Percentiles rank a stretch among this genome's conserved stretches.
Conservation (phyloP, 2,329 filamentous ascomycete genomes). For the Penicillium sp. region DNA sequence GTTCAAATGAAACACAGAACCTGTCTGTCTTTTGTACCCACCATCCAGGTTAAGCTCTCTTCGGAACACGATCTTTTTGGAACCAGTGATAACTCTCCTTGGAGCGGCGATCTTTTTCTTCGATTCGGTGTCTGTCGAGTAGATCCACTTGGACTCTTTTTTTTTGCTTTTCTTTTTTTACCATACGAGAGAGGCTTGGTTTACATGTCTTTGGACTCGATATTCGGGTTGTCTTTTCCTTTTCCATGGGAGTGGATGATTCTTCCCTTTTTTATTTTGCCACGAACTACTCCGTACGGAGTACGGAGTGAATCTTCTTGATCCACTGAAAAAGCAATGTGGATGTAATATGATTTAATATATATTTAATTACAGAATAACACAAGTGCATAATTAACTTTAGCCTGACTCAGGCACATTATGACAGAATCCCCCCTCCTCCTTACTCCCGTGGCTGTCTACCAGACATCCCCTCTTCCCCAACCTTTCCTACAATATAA, state of each 20-base stretch:
- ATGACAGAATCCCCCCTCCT: constrained; percentile 11
- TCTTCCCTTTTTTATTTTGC: background rate
- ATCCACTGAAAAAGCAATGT: constrained; percentile 16
- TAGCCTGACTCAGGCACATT: constrained; percentile 25
- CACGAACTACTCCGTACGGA: background rate
- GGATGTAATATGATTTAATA: constrained; percentile 14
- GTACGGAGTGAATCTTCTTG: background rate
- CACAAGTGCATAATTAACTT: constrained; percentile 14
- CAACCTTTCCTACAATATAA: background rate
- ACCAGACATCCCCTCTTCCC: constrained; percentile 8
- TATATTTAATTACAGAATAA: background rate
- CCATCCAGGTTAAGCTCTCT: constrained; percentile 24
- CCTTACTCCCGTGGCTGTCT: constrained; percentile 13
- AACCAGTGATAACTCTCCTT: constrained; percentile 16
- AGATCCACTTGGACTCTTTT: constrained; percentile 9
- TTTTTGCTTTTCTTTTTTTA: constrained; percentile 4
- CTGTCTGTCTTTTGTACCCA: background rate
- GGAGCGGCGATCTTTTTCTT: constrained; percentile 14
- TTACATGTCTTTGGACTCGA: background rate
- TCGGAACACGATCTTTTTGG: constrained; percentile 20
- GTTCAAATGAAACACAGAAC: background rate
- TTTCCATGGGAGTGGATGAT: background rate
- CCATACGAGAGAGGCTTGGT: background rate
- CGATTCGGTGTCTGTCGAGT: background rate
- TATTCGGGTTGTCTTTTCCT: constrained; percentile 3